Conservation (phyloP, 2,329 filamentous ascomycete species). For the Orbilia blumenaviensis region DNA sequence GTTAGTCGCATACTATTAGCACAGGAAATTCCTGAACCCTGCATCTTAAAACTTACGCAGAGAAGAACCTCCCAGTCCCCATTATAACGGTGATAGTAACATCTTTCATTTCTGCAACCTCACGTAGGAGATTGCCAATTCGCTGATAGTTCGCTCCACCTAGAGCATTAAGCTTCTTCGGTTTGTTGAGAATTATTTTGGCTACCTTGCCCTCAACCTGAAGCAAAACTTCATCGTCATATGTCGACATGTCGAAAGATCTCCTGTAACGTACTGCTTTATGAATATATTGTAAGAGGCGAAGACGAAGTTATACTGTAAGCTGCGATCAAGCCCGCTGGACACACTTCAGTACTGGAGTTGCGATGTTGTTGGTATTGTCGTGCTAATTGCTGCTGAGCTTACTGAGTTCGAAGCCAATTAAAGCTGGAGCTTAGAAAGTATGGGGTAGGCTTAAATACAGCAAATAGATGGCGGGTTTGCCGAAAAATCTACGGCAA, state of each 20-base stretch:
- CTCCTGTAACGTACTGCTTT: background rate
- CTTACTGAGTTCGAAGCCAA: background rate
- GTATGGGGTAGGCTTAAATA: constrained; percentile 19
- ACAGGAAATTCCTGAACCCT: background rate
- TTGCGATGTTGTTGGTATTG: too few relatives aligned
- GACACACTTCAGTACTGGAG: too few relatives aligned
- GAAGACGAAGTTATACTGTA: background rate
- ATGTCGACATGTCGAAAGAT: constrained; percentile 35
- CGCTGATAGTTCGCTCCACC: constrained; percentile 77
- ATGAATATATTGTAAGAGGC: background rate
- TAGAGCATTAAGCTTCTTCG: constrained; percentile 87
- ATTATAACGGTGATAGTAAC: constrained; percentile 85
- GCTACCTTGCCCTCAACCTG: constrained; percentile 66
- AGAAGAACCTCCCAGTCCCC: constrained; percentile 83
- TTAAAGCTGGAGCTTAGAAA: background rate
- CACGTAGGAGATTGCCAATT: constrained; percentile 75
- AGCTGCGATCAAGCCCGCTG: too few relatives aligned
- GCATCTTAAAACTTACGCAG: constrained; percentile 71
- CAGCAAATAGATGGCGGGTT: background rate
- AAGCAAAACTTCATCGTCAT: constrained; percentile 38
- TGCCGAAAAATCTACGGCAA: constrained; percentile 17
- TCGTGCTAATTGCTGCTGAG: too few relatives aligned
- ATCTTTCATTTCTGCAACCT: constrained; percentile 80
- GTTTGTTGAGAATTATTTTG: constrained; percentile 84
- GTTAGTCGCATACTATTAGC: background rate